phyloP scores from a whole-genome alignment of 1,139 yeast genomes.

The Torulaspora globosa region DNA sequence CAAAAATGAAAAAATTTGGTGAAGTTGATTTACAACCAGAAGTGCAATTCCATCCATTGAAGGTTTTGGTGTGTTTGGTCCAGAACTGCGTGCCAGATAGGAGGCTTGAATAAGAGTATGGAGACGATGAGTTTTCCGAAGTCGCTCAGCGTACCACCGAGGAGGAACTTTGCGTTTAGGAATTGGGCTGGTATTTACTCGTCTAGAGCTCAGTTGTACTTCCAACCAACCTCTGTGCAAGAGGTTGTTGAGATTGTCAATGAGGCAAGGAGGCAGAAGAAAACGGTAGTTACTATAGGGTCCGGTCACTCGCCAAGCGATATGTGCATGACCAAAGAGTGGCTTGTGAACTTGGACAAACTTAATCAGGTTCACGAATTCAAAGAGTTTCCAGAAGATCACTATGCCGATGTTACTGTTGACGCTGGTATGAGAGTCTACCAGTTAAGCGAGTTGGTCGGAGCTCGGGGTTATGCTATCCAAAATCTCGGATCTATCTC shows the following conservation, averaged over 20 bases:
- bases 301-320: conserved; percentile 95
- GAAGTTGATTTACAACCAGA: background rate
- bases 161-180: conserved; percentile 37
- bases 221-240: conserved; percentile 66
- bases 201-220: conserved; percentile 70
- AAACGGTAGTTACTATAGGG: conserved; percentile 81
- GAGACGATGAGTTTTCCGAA: conserved; percentile 8
- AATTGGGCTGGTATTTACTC: conserved; percentile 93
- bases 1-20: background rate
- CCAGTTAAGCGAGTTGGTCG: conserved; percentile 67
- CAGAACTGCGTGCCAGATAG: no score
- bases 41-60: no score
- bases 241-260: conserved; percentile 63
- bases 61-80: no score
- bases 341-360: conserved; percentile 85
- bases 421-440: conserved; percentile 88
- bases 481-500: conserved; percentile 93
- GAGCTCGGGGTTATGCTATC: conserved; percentile 63
- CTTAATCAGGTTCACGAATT: conserved; percentile 53
- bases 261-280: conserved; percentile 55
- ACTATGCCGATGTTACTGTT: conserved; percentile 83
- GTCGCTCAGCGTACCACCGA: conserved; percentile 14
- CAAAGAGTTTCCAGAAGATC: conserved; percentile 44
- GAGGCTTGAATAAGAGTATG: no score
- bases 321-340: conserved; percentile 80